Percentiles rank a stretch among this genome's conserved stretches.
phyloP scores from a whole-genome alignment of 139 green algal species.

The Gonium pectorale region DNA sequence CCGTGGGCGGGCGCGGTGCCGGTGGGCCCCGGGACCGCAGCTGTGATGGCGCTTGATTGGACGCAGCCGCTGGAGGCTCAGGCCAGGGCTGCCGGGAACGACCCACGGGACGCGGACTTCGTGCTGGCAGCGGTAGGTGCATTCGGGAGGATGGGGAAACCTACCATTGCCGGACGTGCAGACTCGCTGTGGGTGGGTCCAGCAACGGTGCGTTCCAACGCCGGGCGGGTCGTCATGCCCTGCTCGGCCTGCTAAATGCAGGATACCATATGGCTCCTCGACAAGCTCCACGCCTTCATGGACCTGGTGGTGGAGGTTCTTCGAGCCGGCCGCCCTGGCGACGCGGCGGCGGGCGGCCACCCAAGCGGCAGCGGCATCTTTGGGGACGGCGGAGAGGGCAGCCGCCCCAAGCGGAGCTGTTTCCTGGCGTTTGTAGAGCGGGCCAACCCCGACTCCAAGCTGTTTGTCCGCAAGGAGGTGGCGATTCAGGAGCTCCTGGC shows the following conservation, averaged over 20 bases:
- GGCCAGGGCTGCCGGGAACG: slow-evolving; percentile 16
- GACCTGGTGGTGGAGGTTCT: slow-evolving; percentile 39
- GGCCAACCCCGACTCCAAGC: slow-evolving; percentile 12
- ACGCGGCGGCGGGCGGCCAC: background rate
- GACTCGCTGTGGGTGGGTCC: too few relatives aligned
- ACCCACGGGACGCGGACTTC: slow-evolving; percentile 46
- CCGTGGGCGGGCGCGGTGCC: slow-evolving; percentile 16
- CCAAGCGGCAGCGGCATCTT: background rate
- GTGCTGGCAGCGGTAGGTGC: slow-evolving; percentile 51
- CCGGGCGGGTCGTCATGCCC: too few relatives aligned
- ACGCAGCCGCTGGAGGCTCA: slow-evolving; percentile 25
- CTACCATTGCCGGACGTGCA: too few relatives aligned
- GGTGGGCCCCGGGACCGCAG: slow-evolving; percentile 31
- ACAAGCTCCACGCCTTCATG: slow-evolving; percentile 48
- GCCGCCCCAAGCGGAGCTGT: background rate
- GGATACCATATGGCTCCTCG: slow-evolving; percentile 56
- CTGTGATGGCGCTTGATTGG: slow-evolving; percentile 41
- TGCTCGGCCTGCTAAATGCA: too few relatives aligned
- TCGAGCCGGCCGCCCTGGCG: background rate
- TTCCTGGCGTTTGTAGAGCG: slow-evolving; percentile 51
- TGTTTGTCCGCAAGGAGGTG: slow-evolving; percentile 40
- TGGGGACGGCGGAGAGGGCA: background rate
- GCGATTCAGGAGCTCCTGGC: slow-evolving; percentile 19
- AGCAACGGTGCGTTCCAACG: too few relatives aligned
- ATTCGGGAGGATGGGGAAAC: too few relatives aligned